Evolutionary conservation across 805 yeast species (phyloP), one percentile per base, ranked within the genome.

Genomic region (Wickerhamomyces ciferrii): DNA sequence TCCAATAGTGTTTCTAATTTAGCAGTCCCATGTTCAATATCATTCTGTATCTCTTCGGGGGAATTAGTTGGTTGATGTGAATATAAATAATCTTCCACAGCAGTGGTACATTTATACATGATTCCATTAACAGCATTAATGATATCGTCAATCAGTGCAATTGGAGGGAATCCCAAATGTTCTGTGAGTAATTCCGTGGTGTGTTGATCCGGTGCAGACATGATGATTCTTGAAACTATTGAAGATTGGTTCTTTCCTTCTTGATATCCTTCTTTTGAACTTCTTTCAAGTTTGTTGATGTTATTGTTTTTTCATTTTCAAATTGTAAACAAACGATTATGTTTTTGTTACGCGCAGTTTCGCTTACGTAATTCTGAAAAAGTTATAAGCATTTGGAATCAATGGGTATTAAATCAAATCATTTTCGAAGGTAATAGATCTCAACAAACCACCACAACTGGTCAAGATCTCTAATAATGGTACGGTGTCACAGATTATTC

Each of bases 111-210:
- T 54, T 84, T 82, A 66, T 86, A 85, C 81, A 89, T 76, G 24
- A 88, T 79, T 43, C 82, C 89, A 58, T 90, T 90, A 21, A 88
- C 94, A 1, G 89, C 87, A 63, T 90, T 89, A 54, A 90, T 87
- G 13, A 91, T 83, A 57, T 88, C 96, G 56, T 91, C 97, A 6
- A 91, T 75, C 14, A 90, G 67, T 0, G 91, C 78, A 10, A 89
- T 75, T 0, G 97, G 96, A 8, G 94, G 86, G 57, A 78, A 87
- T 32, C 87, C 96, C 32, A 91, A 68, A 60, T 90, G 96, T 65
- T 90, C 97, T 1, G 96, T 86, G 43, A 91, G 70, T 17, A 89
- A 55, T 39, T 76, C 72, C 9, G 77, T 74, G 1, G 77, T 44
- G 11, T 52, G 47, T 2, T 25, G 32, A 18, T 48, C 52, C 5